phyloP scores from a whole-genome alignment of 2,329 filamentous ascomycete genomes.

The Exophiala viscosa region DNA sequence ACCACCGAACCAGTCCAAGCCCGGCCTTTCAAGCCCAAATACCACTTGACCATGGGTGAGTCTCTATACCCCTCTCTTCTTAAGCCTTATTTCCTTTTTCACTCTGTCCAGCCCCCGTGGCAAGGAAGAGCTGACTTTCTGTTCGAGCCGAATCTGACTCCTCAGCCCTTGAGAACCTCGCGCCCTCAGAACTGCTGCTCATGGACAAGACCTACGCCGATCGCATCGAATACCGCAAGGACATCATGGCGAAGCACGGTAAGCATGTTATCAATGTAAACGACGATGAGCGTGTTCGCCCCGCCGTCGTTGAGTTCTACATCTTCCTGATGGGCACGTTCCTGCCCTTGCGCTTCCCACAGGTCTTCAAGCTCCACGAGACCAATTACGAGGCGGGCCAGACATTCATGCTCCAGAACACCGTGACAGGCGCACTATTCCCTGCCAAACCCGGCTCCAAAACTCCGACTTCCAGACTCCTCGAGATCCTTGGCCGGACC shows the following conservation, averaged over 20 bases:
- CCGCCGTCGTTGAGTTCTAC: conserved; percentile 56
- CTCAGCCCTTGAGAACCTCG: conserved; percentile 51
- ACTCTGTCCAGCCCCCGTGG: not conserved
- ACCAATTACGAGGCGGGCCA: conserved; percentile 29
- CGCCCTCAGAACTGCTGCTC: conserved; percentile 53
- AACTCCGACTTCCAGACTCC: conserved; percentile 36
- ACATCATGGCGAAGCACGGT: conserved; percentile 45
- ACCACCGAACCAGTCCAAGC: conserved; percentile 51
- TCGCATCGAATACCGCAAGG: conserved; percentile 49
- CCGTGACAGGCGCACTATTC: conserved; percentile 42
- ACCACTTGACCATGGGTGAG: conserved; percentile 62
- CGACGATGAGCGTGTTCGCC: conserved; percentile 38
- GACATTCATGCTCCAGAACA: conserved; percentile 42
- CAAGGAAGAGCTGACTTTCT: conserved; percentile 18
- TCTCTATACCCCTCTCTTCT: not conserved
- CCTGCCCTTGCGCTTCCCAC: conserved; percentile 56
- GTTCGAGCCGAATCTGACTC: conserved; percentile 16
- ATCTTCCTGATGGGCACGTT: conserved; percentile 53
- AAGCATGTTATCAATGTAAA: conserved; percentile 40
- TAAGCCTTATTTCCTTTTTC: not conserved
- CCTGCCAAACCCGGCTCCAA: conserved; percentile 35
- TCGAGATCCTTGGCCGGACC: conserved; percentile 49
- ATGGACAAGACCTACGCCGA: conserved; percentile 59
- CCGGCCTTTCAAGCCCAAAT: conserved; percentile 59
- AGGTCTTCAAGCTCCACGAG: conserved; percentile 45